Evolutionary conservation across 768 basidiomycete genomes (phyloP), one percentile per base, ranked within the genome.

Genomic region (Pisolithus orientalis): DNA sequence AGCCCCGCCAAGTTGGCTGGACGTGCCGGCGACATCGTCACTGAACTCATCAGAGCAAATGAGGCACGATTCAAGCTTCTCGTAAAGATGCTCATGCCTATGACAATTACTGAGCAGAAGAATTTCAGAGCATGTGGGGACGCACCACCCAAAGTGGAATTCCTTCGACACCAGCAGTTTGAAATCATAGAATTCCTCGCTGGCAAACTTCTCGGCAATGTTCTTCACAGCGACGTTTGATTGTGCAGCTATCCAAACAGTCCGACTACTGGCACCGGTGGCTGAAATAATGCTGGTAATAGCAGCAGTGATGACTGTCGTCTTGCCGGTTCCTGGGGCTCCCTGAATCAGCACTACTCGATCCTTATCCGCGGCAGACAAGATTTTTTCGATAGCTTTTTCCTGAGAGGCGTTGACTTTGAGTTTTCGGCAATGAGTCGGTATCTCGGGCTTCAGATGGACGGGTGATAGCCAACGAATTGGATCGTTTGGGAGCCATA

Each of bases 1-100:
- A 8, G 63, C 56, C 13, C 58, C 70, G 6, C 59, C 52, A 1
- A 79, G 56, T 21, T 53, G 31, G n/a, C 62, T 60, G 16, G 49
- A 48, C 14, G 61, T 53, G 2, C 54, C 65, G 1, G 63, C 50
- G 2, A 25, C 5, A 29, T 58, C 32, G 2, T 27, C 53, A 2
- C 32, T 17, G 49, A 75, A 67, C 0, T 39, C 44, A 34, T 74
- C 72, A 2, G 73, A 68, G 24, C 66, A 61, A 40, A 80, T 72
- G 32, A 80, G 45, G 27, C 67, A 63, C 0, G 21, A 14, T n/a
- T 63, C 58, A 14, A 78, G 56, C 16, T 62, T 43, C 27, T 61
- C 55, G 54, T 80, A 80, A 0, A 79, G 64, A 54, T 79, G 71
- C 51, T 80, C 79, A 27, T 80, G 78, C 78, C 78, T 78, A 39